These are phyloP conservation scores for Amorphotheca resinae DNA, from an alignment of 495 filamentous ascomycete species.

Conservation along the genomic window DNA sequence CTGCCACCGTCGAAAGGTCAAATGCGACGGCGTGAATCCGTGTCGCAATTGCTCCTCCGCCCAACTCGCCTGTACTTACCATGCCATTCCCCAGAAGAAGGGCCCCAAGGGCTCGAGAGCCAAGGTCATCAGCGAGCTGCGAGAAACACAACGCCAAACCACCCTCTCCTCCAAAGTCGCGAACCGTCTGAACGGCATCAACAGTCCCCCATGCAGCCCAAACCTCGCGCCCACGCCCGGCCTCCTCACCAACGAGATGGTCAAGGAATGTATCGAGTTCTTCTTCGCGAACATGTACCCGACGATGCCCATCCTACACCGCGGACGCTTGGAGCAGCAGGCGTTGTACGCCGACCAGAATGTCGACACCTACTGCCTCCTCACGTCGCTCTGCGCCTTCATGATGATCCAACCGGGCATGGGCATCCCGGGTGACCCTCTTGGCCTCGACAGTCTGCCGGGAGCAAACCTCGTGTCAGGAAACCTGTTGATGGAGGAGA, in stretches of 20 bases:
- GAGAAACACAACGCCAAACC: constrained; percentile 50
- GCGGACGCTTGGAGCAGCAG: constrained; percentile 52
- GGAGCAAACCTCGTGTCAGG: constrained; percentile 41
- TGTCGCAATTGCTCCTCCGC: constrained; percentile 59
- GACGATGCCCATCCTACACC: constrained; percentile 69
- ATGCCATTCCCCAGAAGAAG: constrained; percentile 77
- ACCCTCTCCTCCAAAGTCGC: constrained; percentile 40
- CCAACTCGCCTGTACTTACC: constrained; percentile 63
- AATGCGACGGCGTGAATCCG: constrained; percentile 59
- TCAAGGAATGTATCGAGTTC: constrained; percentile 64
- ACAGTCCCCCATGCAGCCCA: constrained; percentile 29
- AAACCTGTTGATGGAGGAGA: constrained; percentile 62
- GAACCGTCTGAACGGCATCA: constrained; percentile 28
- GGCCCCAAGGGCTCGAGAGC: constrained; percentile 72
- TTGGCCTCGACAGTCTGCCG: constrained; percentile 37
- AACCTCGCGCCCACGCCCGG: constrained; percentile 38
- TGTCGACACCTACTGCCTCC: constrained; percentile 65
- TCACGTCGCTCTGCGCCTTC: constrained; percentile 68
- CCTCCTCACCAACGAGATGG: constrained; percentile 45
- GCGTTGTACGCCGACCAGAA: constrained; percentile 49
- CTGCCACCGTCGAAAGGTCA: constrained; percentile 75
- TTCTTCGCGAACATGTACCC: constrained; percentile 78
- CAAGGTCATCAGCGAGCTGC: constrained; percentile 68
- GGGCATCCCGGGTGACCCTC: constrained; percentile 41
- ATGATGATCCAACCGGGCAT: constrained; percentile 80